Evolutionary conservation across 179 eudicot species (phyloP).

Genomic region (Beta macrorhiza): DNA sequence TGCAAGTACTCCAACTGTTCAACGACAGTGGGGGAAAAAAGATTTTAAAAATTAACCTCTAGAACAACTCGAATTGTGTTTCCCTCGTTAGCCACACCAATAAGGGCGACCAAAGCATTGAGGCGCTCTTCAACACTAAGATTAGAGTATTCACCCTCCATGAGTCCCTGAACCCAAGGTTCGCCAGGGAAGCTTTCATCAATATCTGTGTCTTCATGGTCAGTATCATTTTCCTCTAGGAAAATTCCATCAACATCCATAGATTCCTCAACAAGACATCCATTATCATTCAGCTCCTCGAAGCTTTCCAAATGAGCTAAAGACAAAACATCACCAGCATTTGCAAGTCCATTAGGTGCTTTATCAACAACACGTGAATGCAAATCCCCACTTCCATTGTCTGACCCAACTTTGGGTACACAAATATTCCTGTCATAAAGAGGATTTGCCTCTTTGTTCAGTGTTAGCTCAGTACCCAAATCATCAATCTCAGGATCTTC

Average conservation of each 20-base stretch:
- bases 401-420: slow-evolving; percentile 32
- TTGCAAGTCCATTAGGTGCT: slow-evolving; percentile 38
- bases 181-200: slow-evolving; percentile 70
- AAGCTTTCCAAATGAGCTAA: slow-evolving; percentile 31
- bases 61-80: slow-evolving; percentile 65
- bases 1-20: not conserved
- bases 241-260: slow-evolving; percentile 31
- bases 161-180: slow-evolving; percentile 87
- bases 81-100: slow-evolving; percentile 87
- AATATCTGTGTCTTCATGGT: slow-evolving; percentile 58
- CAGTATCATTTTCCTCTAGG: slow-evolving; percentile 30
- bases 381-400: slow-evolving; percentile 36
- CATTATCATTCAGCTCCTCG: slow-evolving; percentile 34
- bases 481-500: slow-evolving; percentile 87
- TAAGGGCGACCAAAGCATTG: slow-evolving; percentile 72
- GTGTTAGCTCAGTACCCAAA: slow-evolving; percentile 45
- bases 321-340: slow-evolving; percentile 38
- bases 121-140: slow-evolving; percentile 87
- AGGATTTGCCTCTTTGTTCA: slow-evolving; percentile 40
- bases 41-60: slow-evolving; percentile 46
- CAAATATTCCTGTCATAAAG: slow-evolving; percentile 32
- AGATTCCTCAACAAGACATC: slow-evolving; percentile 35
- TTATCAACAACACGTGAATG: slow-evolving; percentile 24
- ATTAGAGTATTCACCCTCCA: slow-evolving; percentile 74
- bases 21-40: not conserved